Conservation (phyloP, 257 asterid genomes). For the Penstemon eatonii region DNA sequence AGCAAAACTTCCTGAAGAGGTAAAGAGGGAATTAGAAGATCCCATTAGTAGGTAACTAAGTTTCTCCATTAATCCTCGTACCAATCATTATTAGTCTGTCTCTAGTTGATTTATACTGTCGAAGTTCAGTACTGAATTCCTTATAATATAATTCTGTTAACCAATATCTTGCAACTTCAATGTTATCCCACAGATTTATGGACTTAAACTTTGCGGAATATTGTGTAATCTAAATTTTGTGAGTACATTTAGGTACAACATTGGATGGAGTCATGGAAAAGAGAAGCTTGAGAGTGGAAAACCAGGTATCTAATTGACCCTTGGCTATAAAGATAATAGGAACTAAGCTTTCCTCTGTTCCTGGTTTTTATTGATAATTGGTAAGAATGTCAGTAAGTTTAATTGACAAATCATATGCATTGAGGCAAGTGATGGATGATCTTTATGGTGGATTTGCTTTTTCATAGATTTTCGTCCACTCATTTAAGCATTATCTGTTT, state of each 20-base stretch:
- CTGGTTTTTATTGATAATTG: background rate
- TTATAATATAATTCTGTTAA: background rate
- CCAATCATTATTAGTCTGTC: slow-evolving; percentile 15
- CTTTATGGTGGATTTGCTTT: background rate
- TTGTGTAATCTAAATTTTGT: slow-evolving; percentile 25
- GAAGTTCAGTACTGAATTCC: slow-evolving; percentile 7
- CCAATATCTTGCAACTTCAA: slow-evolving; percentile 5
- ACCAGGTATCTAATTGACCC: slow-evolving; percentile 52
- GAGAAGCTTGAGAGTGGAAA: slow-evolving; percentile 93
- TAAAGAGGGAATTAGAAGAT: slow-evolving; percentile 66
- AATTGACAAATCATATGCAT: background rate
- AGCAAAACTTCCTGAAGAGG: slow-evolving; percentile 71
- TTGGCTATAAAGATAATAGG: background rate
- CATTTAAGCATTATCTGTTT: background rate
- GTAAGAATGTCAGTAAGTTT: background rate
- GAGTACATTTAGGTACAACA: slow-evolving; percentile 60
- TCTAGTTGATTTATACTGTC: background rate
- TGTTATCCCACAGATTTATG: slow-evolving; percentile 6
- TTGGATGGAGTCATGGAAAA: slow-evolving; percentile 99
- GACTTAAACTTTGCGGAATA: slow-evolving; percentile 14
- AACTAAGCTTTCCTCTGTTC: background rate
- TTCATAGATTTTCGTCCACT: background rate
- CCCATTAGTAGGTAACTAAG: slow-evolving; percentile 69
- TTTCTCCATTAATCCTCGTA: background rate
- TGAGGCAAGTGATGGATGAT: background rate